Evolutionary conservation across 2,329 filamentous ascomycete genomes (phyloP).

Genomic region (Penicillium sp.): DNA sequence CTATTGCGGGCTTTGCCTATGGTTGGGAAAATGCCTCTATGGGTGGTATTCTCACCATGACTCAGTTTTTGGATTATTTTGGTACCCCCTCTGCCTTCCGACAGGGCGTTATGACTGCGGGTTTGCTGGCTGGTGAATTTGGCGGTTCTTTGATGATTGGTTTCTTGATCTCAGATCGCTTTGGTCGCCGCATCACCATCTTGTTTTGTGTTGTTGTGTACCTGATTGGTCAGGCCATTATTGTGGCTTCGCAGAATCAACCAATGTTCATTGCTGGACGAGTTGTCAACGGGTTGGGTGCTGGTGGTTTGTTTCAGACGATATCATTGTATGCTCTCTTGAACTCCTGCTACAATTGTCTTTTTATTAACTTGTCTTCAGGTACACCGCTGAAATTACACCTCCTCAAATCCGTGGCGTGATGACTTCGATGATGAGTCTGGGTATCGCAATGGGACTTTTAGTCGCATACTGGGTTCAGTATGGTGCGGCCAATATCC

Average conservation of each 20-base stretch:
- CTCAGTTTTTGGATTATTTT: not conserved
- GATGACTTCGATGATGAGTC: slow-evolving; percentile 3
- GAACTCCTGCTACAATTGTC: not conserved
- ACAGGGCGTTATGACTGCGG: not conserved
- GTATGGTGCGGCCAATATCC: not conserved
- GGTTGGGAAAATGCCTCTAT: slow-evolving; percentile 2
- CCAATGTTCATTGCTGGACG: slow-evolving; percentile 1
- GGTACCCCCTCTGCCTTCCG: not conserved
- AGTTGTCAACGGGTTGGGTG: not conserved
- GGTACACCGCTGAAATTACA: slow-evolving; percentile 1
- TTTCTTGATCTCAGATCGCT: not conserved
- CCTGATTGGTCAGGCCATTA: not conserved
- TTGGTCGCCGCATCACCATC: slow-evolving; percentile 1
- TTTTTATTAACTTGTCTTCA: not conserved
- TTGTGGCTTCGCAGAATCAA: slow-evolving; percentile 1
- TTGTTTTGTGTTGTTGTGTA: not conserved
- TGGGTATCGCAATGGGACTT: slow-evolving; percentile 1
- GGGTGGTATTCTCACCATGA: slow-evolving; percentile 1
- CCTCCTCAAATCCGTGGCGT: not conserved
- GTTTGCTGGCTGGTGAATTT: not conserved
- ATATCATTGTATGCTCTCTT: not conserved
- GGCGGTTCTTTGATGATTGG: not conserved
- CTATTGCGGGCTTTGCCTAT: not conserved
- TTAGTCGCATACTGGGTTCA: not conserved
- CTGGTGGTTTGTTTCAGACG: not conserved